Percentiles rank a stretch among this genome's conserved stretches.
These are phyloP conservation scores for Candida namnaoensis DNA, from an alignment of 805 yeast species.

Conservation along the genomic window DNA sequence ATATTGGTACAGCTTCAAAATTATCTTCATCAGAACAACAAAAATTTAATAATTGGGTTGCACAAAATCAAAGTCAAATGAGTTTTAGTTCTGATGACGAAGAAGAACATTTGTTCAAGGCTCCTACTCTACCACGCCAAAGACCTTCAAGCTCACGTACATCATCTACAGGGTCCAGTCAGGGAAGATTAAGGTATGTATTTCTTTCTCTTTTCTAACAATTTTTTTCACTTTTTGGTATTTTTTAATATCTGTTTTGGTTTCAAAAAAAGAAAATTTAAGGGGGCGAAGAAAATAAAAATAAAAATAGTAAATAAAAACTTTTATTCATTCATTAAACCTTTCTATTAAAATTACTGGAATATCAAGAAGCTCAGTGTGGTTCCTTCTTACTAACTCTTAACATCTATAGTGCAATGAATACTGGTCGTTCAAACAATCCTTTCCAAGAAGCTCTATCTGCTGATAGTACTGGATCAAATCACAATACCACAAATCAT, in stretches of 20 bases:
- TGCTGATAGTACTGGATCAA: conserved; percentile 24
- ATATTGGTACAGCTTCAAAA: conserved; percentile 15
- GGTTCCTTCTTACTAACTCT: too few relatives aligned
- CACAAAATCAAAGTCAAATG: conserved; percentile 28
- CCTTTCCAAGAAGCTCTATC: conserved; percentile 44
- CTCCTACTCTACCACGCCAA: conserved; percentile 9
- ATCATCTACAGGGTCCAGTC: conserved; percentile 4
- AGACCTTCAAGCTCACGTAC: conserved; percentile 13
- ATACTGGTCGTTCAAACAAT: conserved; percentile 28
- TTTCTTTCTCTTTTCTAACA: too few relatives aligned
- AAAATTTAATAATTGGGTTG: conserved; percentile 54
- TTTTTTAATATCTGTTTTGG: too few relatives aligned
- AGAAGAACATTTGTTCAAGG: conserved; percentile 14
- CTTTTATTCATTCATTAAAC: too few relatives aligned
- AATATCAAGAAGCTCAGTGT: too few relatives aligned
- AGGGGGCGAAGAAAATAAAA: too few relatives aligned
- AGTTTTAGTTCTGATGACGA: conserved; percentile 35
- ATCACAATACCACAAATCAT: conserved; percentile 16
- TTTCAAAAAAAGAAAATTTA: not conserved
- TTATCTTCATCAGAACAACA: conserved; percentile 19
- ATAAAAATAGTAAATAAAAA: too few relatives aligned
- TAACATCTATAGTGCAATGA: too few relatives aligned
- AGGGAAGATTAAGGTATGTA: too few relatives aligned
- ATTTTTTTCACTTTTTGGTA: too few relatives aligned
- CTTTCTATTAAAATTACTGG: too few relatives aligned